Conservation (phyloP, 2,329 filamentous ascomycete species). For the Sporothrix curviconia region DNA sequence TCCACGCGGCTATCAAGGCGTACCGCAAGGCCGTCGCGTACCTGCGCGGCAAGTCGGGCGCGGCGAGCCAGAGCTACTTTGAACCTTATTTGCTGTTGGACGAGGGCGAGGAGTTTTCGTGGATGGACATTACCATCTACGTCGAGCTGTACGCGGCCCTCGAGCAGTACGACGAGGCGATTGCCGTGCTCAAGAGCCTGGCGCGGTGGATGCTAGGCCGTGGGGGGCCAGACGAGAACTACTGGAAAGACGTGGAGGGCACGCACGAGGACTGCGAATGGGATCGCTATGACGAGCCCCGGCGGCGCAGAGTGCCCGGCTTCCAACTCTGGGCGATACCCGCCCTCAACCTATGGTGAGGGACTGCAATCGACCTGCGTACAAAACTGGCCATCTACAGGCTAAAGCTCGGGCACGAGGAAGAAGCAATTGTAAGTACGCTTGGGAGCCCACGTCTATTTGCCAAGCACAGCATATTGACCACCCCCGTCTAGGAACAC, state of each 20-base stretch:
- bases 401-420: constrained; percentile 58
- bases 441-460: too few relatives aligned
- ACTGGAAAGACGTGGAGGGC: constrained; percentile 62
- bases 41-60: constrained; percentile 25
- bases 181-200: constrained; percentile 63
- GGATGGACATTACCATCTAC: constrained; percentile 82
- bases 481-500: constrained; percentile 38
- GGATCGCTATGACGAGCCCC: constrained; percentile 61
- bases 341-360: constrained; percentile 57
- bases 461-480: background rate
- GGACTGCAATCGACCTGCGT: constrained; percentile 72
- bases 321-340: constrained; percentile 52
- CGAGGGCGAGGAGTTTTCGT: constrained; percentile 43
- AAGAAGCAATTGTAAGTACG: constrained; percentile 62
- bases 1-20: constrained; percentile 38
- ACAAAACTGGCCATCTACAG: constrained; percentile 79
- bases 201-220: constrained; percentile 79
- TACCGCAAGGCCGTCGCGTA: constrained; percentile 44
- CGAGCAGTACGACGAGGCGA: constrained; percentile 57
- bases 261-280: constrained; percentile 77
- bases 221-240: constrained; percentile 50
- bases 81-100: constrained; percentile 22
- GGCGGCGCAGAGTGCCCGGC: constrained; percentile 55
- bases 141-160: constrained; percentile 69
- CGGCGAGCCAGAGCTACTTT: constrained; percentile 8